phyloP scores from a whole-genome alignment of 2,329 filamentous ascomycete species.

The Fusarium aywerte region DNA sequence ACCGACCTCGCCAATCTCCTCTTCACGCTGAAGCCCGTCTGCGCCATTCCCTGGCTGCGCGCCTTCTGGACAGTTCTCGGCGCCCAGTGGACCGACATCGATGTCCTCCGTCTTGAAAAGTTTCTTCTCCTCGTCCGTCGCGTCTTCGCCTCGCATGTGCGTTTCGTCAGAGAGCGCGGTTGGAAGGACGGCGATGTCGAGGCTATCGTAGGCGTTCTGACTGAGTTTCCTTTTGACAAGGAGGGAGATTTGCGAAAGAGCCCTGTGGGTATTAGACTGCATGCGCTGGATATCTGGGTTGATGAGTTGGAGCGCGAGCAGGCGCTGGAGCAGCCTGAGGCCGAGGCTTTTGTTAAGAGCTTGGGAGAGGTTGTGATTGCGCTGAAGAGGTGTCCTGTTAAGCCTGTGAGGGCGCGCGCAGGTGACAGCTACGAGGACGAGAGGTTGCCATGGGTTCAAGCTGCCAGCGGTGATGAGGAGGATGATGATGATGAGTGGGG shows the following conservation, averaged over 20 bases:
- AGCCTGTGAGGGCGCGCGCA: constrained; percentile 76
- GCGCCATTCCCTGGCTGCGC: constrained; percentile 62
- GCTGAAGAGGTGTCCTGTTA: constrained; percentile 70
- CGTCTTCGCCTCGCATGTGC: constrained; percentile 78
- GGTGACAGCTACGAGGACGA: constrained; percentile 78
- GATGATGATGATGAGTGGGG: constrained; percentile 66
- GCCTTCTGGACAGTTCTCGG: constrained; percentile 79
- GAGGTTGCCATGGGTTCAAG: constrained; percentile 70
- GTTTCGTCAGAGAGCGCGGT: constrained; percentile 53
- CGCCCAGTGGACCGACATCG: constrained; percentile 77
- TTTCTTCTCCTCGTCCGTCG: constrained; percentile 86
- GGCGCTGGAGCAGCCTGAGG: constrained; percentile 55
- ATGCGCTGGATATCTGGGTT: constrained; percentile 89
- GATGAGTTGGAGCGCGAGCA: constrained; percentile 85
- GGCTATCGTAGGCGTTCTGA: constrained; percentile 45
- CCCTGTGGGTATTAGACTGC: constrained; percentile 85
- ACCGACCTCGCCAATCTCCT: constrained; percentile 77
- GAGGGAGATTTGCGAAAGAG: constrained; percentile 65
- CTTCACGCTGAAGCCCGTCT: constrained; percentile 63
- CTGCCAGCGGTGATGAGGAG: constrained; percentile 47
- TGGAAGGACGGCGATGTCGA: constrained; percentile 49
- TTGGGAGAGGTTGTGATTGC: constrained; percentile 67
- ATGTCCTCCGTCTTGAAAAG: constrained; percentile 88
- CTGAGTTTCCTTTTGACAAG: constrained; percentile 50
- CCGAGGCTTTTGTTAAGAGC: constrained; percentile 61